Conservation (phyloP, 129 eudicot species). For the Tagetes erecta region DNA sequence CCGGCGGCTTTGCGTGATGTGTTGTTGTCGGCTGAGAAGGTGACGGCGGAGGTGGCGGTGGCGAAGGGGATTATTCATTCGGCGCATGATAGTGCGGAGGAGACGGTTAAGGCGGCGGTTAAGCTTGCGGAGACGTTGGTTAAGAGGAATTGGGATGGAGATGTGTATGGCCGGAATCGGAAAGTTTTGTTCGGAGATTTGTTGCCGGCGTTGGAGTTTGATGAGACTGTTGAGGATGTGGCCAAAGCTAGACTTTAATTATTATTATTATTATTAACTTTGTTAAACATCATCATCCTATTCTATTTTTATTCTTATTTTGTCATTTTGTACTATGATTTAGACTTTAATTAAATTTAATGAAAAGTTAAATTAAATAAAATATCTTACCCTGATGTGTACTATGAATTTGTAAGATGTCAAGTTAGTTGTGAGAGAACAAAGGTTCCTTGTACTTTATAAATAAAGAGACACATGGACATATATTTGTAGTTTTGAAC, state of each 20-base stretch:
- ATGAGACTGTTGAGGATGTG: slow-evolving; percentile 49
- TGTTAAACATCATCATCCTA: too few species aligned
- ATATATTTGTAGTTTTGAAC: too few species aligned
- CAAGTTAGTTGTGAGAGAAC: too few species aligned
- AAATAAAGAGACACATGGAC: too few species aligned
- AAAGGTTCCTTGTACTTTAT: too few species aligned
- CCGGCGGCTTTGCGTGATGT: slow-evolving; percentile 57
- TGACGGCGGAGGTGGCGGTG: slow-evolving; percentile 59
- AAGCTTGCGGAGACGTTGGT: slow-evolving; percentile 51
- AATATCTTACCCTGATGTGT: too few species aligned
- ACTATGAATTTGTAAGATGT: too few species aligned
- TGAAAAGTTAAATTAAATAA: too few species aligned
- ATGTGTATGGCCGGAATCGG: slow-evolving; percentile 53
- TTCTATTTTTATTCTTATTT: too few species aligned
- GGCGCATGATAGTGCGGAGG: slow-evolving; percentile 55
- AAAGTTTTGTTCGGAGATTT: slow-evolving; percentile 45
- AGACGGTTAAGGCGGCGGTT: slow-evolving; percentile 62
- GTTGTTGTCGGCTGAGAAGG: slow-evolving; percentile 51
- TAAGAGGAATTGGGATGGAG: slow-evolving; percentile 61
- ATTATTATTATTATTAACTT: background rate
- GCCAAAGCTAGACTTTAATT: slow-evolving; percentile 21
- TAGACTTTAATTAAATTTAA: too few species aligned
- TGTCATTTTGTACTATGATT: too few species aligned
- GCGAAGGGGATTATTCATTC: slow-evolving; percentile 59
- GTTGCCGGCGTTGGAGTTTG: slow-evolving; percentile 40